These are phyloP conservation scores for Colletotrichum chlorophyti DNA, from an alignment of 2,329 filamentous ascomycete species.

Conservation along the genomic window DNA sequence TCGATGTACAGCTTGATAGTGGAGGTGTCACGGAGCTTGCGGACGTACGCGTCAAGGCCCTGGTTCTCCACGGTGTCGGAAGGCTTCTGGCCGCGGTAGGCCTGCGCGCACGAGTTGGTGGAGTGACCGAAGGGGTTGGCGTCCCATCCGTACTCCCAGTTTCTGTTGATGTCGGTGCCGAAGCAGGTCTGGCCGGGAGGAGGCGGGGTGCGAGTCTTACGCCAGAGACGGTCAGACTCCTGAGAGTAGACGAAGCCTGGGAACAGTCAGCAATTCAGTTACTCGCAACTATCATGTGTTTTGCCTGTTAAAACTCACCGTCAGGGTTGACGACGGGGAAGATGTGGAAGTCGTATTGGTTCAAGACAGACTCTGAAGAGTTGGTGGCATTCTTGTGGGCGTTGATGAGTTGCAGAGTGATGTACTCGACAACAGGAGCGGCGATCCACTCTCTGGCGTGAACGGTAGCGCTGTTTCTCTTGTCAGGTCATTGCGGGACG, in stretches of 20 bases:
- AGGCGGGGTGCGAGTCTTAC: slow-evolving; percentile 57
- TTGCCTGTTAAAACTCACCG: no score
- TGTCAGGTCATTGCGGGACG: no score
- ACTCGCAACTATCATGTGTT: no score
- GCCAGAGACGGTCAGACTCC: slow-evolving; percentile 53
- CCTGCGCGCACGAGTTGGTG: slow-evolving; percentile 54
- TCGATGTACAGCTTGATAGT: slow-evolving; percentile 55
- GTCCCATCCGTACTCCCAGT: slow-evolving; percentile 58
- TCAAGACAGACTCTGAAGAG: slow-evolving; percentile 47
- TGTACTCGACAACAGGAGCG: slow-evolving; percentile 54
- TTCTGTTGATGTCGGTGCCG: slow-evolving; percentile 60
- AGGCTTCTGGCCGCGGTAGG: slow-evolving; percentile 47
- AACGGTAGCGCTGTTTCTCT: slow-evolving; percentile 45
- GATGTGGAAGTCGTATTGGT: slow-evolving; percentile 65
- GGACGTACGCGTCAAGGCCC: slow-evolving; percentile 44
- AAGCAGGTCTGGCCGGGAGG: slow-evolving; percentile 43
- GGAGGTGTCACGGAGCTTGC: slow-evolving; percentile 37
- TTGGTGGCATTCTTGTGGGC: slow-evolving; percentile 40
- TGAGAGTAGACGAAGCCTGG: slow-evolving; percentile 54
- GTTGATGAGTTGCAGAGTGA: slow-evolving; percentile 53
- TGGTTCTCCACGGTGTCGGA: slow-evolving; percentile 54
- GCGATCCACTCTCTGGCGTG: slow-evolving; percentile 63
- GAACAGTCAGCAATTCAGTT: background rate
- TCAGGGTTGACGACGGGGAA: slow-evolving; percentile 57
- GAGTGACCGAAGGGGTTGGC: slow-evolving; percentile 50